Conservation (phyloP, 768 basidiomycete genomes). For the Amanita pallidorosea region DNA sequence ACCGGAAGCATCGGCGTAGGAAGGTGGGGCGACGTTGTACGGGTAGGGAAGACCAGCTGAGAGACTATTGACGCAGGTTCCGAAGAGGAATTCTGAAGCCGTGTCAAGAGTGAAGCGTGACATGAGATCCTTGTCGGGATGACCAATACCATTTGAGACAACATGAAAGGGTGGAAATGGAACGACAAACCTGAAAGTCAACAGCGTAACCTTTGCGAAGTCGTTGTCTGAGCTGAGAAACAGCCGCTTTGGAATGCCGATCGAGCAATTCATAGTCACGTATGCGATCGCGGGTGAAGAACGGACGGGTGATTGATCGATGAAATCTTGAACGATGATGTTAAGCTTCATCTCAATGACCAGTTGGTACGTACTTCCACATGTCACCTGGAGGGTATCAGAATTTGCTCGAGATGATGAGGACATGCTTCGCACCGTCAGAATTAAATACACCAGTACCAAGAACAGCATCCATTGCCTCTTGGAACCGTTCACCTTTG, state of each 20-base stretch:
- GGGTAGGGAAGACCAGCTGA: slow-evolving; percentile 42
- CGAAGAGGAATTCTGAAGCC: slow-evolving; percentile 58
- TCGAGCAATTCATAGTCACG: slow-evolving; percentile 54
- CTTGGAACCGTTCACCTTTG: slow-evolving; percentile 41
- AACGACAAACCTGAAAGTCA: slow-evolving; percentile 39
- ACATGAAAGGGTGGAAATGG: background rate
- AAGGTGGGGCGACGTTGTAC: slow-evolving; percentile 19
- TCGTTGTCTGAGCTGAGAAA: slow-evolving; percentile 35
- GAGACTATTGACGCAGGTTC: slow-evolving; percentile 44
- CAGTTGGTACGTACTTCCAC: slow-evolving; percentile 22
- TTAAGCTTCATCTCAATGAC: background rate
- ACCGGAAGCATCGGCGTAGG: background rate
- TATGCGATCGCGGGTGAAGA: slow-evolving; percentile 50
- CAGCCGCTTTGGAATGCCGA: slow-evolving; percentile 34
- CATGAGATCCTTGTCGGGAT: slow-evolving; percentile 35
- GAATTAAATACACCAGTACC: slow-evolving; percentile 64
- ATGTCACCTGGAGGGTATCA: slow-evolving; percentile 16
- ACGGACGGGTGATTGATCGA: slow-evolving; percentile 53
- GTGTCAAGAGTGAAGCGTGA: slow-evolving; percentile 58
- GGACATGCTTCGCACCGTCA: slow-evolving; percentile 31
- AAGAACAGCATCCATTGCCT: slow-evolving; percentile 34
- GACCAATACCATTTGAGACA: background rate
- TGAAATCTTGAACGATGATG: slow-evolving; percentile 32
- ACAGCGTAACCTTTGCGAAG: slow-evolving; percentile 39
- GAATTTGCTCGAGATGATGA: background rate